Conservation (phyloP, 306 rosid species). For the Gastrolobium bilobum region DNA sequence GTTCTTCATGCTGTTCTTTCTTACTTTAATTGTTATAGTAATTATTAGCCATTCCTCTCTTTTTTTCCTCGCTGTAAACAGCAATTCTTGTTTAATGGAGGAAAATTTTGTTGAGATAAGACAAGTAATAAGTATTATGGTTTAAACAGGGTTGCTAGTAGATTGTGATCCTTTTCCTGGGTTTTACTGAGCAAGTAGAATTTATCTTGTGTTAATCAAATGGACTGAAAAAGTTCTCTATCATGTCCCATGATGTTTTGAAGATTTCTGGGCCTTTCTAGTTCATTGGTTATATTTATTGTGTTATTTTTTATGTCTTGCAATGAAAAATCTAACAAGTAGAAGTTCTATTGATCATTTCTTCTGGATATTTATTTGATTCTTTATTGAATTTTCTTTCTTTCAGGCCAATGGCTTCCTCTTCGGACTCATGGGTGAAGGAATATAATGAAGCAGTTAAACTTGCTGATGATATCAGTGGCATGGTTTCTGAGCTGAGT, state of each 20-base stretch:
- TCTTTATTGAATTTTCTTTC: neutral
- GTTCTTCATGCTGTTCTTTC: neutral
- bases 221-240: neutral
- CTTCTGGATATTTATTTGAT: neutral
- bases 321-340: neutral
- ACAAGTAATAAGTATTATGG: neutral
- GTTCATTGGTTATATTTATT: neutral
- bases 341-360: neutral
- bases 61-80: neutral
- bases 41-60: neutral
- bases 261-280: neutral
- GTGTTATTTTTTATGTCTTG: neutral
- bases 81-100: neutral
- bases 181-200: neutral
- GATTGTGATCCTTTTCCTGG: neutral
- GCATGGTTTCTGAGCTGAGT: conserved; percentile 76
- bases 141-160: neutral
- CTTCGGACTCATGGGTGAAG: conserved; percentile 86
- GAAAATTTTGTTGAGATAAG: neutral
- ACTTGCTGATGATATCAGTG: conserved; percentile 83
- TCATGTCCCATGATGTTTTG: neutral
- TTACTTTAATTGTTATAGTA: neutral
- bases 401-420: conserved; percentile 75
- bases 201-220: neutral
- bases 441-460: conserved; percentile 86